Evolutionary conservation across 1,284 basidiomycete genomes (phyloP), one percentile per base, ranked within the genome.

Genomic region (Ustilago cynodontis): DNA sequence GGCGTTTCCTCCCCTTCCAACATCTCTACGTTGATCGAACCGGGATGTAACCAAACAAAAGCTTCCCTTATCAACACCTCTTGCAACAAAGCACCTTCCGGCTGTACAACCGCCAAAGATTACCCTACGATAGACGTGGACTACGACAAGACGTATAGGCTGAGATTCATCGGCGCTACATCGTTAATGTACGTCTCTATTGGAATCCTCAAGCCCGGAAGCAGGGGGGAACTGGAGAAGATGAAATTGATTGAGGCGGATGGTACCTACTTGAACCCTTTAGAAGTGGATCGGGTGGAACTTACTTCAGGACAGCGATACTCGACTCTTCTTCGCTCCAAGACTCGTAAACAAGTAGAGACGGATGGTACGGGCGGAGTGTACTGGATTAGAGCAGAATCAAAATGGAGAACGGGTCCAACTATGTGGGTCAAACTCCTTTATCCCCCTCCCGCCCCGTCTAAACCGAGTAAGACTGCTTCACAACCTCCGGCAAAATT

Each of bases 201-300:
- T 6, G 77, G 55, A 2, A 67, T 82, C 14, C 33, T 80, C 4
- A 28, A 31, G 4, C 65, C 70, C 8, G 41, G 41, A 20, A 7
- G 11, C 0, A 47, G 22, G 11, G 59, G 10, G 39, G 13, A 3
- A 13, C n/a, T 60, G 62, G 63, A 70, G 1, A 67, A 58, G 6
- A 49, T 78, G 51, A 66, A 39, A 26, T 51, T 85, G 47, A 79
- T 85, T 39, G 83, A 74, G 41, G 83, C 71, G 11, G 83, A 85
- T 29, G 81, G 78, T 0, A 56, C 65, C 9, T 79, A 83, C 31
- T 41, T 83, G 10, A 51, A 78, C 24, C 28, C 68, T 0, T 13
- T 71, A 1, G 31, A 62, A 14, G 59, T 72, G 2, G 53, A 66
- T 24, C 57, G 59, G 9, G 57, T 82, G 20, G 80, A 84, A 61